Conservation (phyloP, 2,329 filamentous ascomycete genomes). For the Bisporella sp. region DNA sequence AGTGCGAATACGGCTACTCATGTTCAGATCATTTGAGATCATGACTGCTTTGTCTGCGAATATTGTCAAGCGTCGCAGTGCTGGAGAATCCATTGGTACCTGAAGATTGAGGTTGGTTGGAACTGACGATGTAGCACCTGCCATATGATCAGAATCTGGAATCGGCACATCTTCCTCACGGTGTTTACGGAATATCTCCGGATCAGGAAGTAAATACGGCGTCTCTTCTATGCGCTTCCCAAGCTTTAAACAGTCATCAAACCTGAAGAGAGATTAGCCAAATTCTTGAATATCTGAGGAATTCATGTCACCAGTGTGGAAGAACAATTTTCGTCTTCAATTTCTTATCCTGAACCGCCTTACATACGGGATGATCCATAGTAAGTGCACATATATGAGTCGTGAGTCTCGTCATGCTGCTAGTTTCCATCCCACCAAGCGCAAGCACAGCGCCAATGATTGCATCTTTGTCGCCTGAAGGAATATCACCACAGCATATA, state of each 20-base stretch:
- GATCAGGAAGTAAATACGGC: slow-evolving; percentile 80
- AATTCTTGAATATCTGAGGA: not conserved
- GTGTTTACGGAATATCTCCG: slow-evolving; percentile 65
- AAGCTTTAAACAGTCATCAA: slow-evolving; percentile 91
- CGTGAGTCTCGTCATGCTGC: slow-evolving; percentile 38
- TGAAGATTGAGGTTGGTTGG: slow-evolving; percentile 30
- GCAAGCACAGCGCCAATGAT: slow-evolving; percentile 86
- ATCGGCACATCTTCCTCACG: slow-evolving; percentile 50
- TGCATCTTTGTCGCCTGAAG: slow-evolving; percentile 79
- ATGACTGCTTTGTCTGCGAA: slow-evolving; percentile 74
- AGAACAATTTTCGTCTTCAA: slow-evolving; percentile 77
- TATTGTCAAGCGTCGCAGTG: slow-evolving; percentile 54
- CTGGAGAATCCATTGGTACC: slow-evolving; percentile 36
- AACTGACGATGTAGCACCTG: slow-evolving; percentile 56
- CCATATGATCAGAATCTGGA: slow-evolving; percentile 52
- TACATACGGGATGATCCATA: slow-evolving; percentile 66
- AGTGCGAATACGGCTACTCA: slow-evolving; percentile 57
- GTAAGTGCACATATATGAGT: slow-evolving; percentile 86
- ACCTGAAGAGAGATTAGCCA: slow-evolving; percentile 47
- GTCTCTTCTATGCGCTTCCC: slow-evolving; percentile 84
- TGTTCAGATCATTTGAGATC: slow-evolving; percentile 66
- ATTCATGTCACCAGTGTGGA: slow-evolving; percentile 69
- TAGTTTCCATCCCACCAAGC: slow-evolving; percentile 52
- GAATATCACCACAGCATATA: slow-evolving; percentile 77
- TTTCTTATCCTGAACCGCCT: slow-evolving; percentile 54